Evolutionary conservation across 73 alveolate species (phyloP).

Genomic region (Symbiodinium pilosum): DNA sequence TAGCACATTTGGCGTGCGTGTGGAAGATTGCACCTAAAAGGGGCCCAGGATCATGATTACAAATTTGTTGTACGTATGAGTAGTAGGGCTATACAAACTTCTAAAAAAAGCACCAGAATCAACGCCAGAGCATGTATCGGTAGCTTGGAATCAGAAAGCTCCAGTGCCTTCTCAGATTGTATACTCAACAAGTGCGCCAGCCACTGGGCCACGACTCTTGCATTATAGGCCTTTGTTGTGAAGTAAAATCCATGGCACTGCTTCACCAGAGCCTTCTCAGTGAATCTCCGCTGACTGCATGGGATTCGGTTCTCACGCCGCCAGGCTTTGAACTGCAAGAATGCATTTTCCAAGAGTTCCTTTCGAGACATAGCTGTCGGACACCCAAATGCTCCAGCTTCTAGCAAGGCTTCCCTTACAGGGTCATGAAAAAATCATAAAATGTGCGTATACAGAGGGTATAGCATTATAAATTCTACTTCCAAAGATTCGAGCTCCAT

Average conservation of each 20-base stretch:
- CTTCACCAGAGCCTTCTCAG: not conserved
- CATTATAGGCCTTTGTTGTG: not conserved
- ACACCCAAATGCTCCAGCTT: not conserved
- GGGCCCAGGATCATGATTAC: too few species aligned
- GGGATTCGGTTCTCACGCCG: not conserved
- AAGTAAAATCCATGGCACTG: not conserved
- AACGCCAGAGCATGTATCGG: not conserved
- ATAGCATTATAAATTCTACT: too few species aligned
- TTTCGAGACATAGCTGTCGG: not conserved
- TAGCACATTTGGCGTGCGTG: too few species aligned
- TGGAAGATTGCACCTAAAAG: too few species aligned
- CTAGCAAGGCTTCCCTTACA: not conserved
- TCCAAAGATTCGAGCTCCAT: not conserved
- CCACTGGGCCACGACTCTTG: not conserved
- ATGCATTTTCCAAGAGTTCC: not conserved
- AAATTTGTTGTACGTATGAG: too few species aligned
- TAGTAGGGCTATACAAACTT: too few species aligned
- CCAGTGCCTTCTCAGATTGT: not conserved
- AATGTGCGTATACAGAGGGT: too few species aligned
- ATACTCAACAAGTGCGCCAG: not conserved
- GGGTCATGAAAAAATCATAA: too few species aligned
- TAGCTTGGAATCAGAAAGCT: not conserved
- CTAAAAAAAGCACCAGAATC: too few species aligned
- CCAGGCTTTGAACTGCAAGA: not conserved
- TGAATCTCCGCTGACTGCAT: not conserved